Base-by-base conservation (phyloP, 257 asterid genomes). In the Cinchona pubescens region DNA sequence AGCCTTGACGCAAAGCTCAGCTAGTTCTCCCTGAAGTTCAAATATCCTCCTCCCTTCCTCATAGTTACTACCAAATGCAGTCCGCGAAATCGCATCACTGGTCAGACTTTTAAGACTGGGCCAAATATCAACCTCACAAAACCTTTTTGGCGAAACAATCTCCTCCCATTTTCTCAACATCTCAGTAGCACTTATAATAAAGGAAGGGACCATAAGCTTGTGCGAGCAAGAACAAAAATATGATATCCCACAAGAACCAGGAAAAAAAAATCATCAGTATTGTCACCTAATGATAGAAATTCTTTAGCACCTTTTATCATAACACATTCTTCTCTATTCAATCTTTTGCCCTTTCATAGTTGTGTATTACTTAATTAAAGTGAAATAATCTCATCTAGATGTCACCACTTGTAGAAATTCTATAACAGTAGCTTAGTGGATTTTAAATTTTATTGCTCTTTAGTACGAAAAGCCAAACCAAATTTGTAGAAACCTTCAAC, bases 401-500 rank as follows among this genome's bases (percentile, higher is more conserved):
- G 58, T 49, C 58, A 49, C 8, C 58, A 49, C 7, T 49, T 16
- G 1, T 49, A 0, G 51, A 18, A 49, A 49, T 16, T 16, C 58
- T 49, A 3, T 16, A 18, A 49, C 12, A 38, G 7, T 11, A 46
- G 51, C n/a, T 18, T 49, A 12, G 2, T 12, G 16, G 49, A 45
- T 11, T 53, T 53, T 11, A 53, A 6, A 48, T 21, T 53, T 53
- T 5, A 53, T 3, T 53, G 29, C 11, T 53, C 29, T 53, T 5
- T 21, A 53, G n/a, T 53, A 1, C 0, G 9, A 53, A 53, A 21
- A 21, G 6, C 60, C 27, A 21, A 3, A 11, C 7, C 32, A 25
- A 58, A 58, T 58, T 25, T 9, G 34, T 7, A 45, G 49, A 29
- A 30, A 76, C 80, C 80, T 76, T 76, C 34, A 76, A n/a, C 13